phyloP scores from a whole-genome alignment of 2,329 filamentous ascomycete genomes.

The Blastomyces gilchristii region DNA sequence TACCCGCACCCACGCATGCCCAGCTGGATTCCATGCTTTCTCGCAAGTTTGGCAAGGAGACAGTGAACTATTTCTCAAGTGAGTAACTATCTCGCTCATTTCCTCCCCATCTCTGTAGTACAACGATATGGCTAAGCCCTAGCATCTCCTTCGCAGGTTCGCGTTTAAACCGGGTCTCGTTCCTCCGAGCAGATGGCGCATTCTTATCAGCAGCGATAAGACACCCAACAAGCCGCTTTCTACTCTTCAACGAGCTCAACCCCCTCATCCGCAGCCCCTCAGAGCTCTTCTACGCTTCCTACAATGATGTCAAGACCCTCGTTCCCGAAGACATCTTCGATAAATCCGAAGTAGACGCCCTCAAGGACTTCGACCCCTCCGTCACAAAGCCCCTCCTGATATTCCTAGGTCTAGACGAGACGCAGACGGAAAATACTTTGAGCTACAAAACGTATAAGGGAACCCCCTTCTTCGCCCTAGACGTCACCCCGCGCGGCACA shows the following conservation, averaged over 20 bases:
- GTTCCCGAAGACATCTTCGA: slow-evolving; percentile 63
- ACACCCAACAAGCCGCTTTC: slow-evolving; percentile 48
- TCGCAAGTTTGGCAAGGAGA: slow-evolving; percentile 41
- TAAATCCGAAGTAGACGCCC: slow-evolving; percentile 59
- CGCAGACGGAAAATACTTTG: slow-evolving; percentile 33
- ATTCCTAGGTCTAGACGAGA: slow-evolving; percentile 76
- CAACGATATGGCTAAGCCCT: background rate
- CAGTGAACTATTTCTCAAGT: slow-evolving; percentile 44
- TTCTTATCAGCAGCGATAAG: slow-evolving; percentile 41
- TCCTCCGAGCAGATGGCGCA: slow-evolving; percentile 38
- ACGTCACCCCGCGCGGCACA: slow-evolving; percentile 64
- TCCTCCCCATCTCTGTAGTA: background rate
- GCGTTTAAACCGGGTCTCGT: slow-evolving; percentile 41
- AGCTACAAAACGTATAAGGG: slow-evolving; percentile 57
- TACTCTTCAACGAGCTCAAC: slow-evolving; percentile 68
- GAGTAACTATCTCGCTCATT: slow-evolving; percentile 11
- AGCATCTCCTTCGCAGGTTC: slow-evolving; percentile 28
- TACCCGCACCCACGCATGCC: slow-evolving; percentile 50
- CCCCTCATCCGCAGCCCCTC: slow-evolving; percentile 56
- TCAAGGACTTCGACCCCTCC: slow-evolving; percentile 64
- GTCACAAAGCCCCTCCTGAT: slow-evolving; percentile 60
- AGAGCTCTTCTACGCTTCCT: slow-evolving; percentile 57
- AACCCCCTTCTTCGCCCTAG: slow-evolving; percentile 77
- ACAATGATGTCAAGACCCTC: slow-evolving; percentile 58
- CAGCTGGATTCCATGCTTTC: slow-evolving; percentile 48